Conservation (phyloP, 192 early-diverging fungal species). For the Jimgerdemannia lactiflua region DNA sequence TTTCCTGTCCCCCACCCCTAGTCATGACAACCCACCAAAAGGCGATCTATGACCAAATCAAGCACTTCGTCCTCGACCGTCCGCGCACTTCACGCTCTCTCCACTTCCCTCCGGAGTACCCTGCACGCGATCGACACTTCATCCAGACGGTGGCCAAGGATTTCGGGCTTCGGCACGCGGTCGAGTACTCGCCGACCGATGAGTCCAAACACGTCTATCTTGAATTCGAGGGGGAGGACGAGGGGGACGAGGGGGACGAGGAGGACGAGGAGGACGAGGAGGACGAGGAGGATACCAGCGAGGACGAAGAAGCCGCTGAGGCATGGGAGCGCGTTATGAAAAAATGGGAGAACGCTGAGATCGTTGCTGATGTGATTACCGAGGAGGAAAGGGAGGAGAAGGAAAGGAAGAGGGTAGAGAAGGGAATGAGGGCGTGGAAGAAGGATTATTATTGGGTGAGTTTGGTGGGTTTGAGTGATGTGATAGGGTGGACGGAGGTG, state of each 20-base stretch:
- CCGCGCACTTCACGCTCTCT: slow-evolving; percentile 6
- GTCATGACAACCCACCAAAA: slow-evolving; percentile 49
- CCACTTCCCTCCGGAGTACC: slow-evolving; percentile 40
- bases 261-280: slow-evolving; percentile 37
- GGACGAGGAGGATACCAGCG: too few species aligned
- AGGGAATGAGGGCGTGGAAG: slow-evolving; percentile 62
- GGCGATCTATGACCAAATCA: slow-evolving; percentile 44
- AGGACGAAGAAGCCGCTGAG: slow-evolving; percentile 39
- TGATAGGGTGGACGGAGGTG: too few species aligned
- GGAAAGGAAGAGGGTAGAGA: slow-evolving; percentile 64
- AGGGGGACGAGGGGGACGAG: slow-evolving; percentile 38
- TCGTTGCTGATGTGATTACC: slow-evolving; percentile 41
- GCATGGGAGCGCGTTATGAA: slow-evolving; percentile 53
- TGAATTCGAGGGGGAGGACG: slow-evolving; percentile 42
- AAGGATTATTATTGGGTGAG: slow-evolving; percentile 54
- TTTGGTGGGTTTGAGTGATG: too few species aligned
- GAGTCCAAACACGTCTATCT: slow-evolving; percentile 40
- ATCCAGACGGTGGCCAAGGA: slow-evolving; percentile 38
- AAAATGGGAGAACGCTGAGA: slow-evolving; percentile 48
- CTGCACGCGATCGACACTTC: slow-evolving; percentile 48
- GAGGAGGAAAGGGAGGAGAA: slow-evolving; percentile 32
- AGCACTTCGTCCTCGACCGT: slow-evolving; percentile 40
- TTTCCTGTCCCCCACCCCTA: slow-evolving; percentile 13
- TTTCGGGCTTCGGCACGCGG: slow-evolving; percentile 37
- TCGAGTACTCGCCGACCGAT: slow-evolving; percentile 26